Base-by-base conservation (phyloP, 257 asterid genomes). In the Marsdenia floribunda region DNA sequence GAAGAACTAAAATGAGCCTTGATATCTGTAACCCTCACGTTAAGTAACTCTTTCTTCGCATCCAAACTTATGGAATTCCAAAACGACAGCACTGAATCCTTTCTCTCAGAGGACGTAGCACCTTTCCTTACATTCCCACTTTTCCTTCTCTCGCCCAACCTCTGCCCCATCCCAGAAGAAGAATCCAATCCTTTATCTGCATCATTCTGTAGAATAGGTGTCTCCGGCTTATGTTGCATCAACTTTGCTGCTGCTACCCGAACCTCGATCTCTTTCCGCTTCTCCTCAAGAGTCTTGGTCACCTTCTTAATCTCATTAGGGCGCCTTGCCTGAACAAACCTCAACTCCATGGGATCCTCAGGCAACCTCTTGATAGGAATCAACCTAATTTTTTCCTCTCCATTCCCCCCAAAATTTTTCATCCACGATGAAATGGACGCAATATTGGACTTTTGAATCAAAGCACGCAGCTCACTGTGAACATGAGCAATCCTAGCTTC, bases 251-350 rank as follows among this genome's bases (percentile, higher is more conserved):
- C 97, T 12, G 96, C 96, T 60, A 89, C 96, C 68, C 89, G 89
- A 63, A 89, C 96, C 86, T 91, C 97, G 80, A 91, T 88, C 81
- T 91, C 97, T 80, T 86, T 88, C 89, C 97, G 85, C 76, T 90
- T 84, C 82, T 91, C 97, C 78, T 91, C 97, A 12, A 87, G 88
- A 0, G 96, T 91, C 86, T 89, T 91, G 57, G 84, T 81, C 9
- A 88, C 93, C 86, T 91, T 88, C 84, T 86, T 91, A 72, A 89
- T 89, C 86, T 91, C 96, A 75, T 85, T 89, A 7, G 96, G 88
- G 82, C 93, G 82, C 75, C 88, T 85, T 68, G 88, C 75, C 80
- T 86, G 91, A 74, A 84, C 88, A 77, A 86, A 73, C 64, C 89
- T 84, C 75, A 85, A 59, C 83, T 91, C 97, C 97, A 89, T 89